Conservation (phyloP, 176 grass and related monocot species). For the Panicum miliaceum region DNA sequence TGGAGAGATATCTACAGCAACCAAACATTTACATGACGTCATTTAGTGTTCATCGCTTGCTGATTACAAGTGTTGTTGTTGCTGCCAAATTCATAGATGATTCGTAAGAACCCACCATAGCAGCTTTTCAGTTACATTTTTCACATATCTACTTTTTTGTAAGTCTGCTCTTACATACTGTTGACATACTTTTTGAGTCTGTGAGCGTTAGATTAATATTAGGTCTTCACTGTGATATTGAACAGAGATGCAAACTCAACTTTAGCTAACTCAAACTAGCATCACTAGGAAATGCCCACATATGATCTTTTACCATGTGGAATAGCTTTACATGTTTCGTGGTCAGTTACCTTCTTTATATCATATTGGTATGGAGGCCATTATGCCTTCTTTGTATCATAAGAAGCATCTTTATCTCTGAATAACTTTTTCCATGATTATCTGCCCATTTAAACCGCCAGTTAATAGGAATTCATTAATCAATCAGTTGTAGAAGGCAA, state of each 20-base stretch:
- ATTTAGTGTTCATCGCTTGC: slow-evolving; percentile 77
- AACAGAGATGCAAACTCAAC: background rate
- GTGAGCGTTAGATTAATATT: slow-evolving; percentile 19
- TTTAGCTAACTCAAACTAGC: background rate
- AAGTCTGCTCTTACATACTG: slow-evolving; percentile 1
- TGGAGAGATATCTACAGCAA: slow-evolving; percentile 87
- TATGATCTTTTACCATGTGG: background rate
- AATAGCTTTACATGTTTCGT: background rate
- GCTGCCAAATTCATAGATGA: slow-evolving; percentile 98
- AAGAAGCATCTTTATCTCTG: background rate
- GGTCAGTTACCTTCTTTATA: background rate
- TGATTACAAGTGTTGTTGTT: slow-evolving; percentile 80
- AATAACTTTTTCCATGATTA: background rate
- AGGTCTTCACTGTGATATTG: background rate
- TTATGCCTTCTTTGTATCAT: background rate
- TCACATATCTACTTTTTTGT: background rate
- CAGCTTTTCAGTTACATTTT: slow-evolving; percentile 7
- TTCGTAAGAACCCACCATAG: slow-evolving; percentile 50
- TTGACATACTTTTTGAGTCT: background rate
- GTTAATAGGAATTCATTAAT: slow-evolving; percentile 4
- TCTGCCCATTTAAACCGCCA: background rate
- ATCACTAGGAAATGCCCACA: background rate
- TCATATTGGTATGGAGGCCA: background rate
- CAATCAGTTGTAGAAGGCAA: background rate
- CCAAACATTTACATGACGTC: slow-evolving; percentile 68